phyloP scores from a whole-genome alignment of 2,329 filamentous ascomycete species.

The Leptographium lundbergii region DNA sequence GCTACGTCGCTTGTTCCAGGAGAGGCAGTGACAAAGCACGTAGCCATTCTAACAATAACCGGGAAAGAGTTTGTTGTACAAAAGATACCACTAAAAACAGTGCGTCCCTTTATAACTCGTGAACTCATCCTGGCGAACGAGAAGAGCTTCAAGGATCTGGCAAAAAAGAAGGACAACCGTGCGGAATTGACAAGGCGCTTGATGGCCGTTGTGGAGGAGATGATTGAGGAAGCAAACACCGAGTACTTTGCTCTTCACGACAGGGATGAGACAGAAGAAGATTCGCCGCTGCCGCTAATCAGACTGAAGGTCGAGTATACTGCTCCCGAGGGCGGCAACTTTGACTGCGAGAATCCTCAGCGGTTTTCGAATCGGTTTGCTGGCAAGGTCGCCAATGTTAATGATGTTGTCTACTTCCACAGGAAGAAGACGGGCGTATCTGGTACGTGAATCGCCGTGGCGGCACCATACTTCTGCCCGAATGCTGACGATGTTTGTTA shows the following conservation, averaged over 20 bases:
- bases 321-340: slow-evolving; percentile 70
- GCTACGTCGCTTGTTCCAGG: slow-evolving; percentile 85
- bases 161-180: slow-evolving; percentile 72
- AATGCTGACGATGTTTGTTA: slow-evolving; percentile 3
- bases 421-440: slow-evolving; percentile 60
- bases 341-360: slow-evolving; percentile 89
- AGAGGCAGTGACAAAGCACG: slow-evolving; percentile 83
- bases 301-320: slow-evolving; percentile 85
- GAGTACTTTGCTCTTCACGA: slow-evolving; percentile 72
- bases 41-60: slow-evolving; percentile 72
- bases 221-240: slow-evolving; percentile 73
- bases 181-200: slow-evolving; percentile 67
- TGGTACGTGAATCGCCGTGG: slow-evolving; percentile 21
- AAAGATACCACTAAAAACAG: slow-evolving; percentile 71
- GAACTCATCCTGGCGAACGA: slow-evolving; percentile 71
- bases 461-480: not conserved
- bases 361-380: slow-evolving; percentile 88
- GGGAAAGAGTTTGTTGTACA: slow-evolving; percentile 72
- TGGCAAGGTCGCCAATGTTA: slow-evolving; percentile 82
- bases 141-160: slow-evolving; percentile 62
- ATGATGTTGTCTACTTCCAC: slow-evolving; percentile 88
- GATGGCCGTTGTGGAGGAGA: slow-evolving; percentile 64
- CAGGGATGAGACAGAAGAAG: slow-evolving; percentile 43
- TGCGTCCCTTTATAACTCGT: slow-evolving; percentile 78
- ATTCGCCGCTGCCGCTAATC: slow-evolving; percentile 66